Percentiles rank a stretch among this genome's conserved stretches.
These are phyloP conservation scores for Podaxis sp. DNA, from an alignment of 768 basidiomycete species.

Conservation along the genomic window DNA sequence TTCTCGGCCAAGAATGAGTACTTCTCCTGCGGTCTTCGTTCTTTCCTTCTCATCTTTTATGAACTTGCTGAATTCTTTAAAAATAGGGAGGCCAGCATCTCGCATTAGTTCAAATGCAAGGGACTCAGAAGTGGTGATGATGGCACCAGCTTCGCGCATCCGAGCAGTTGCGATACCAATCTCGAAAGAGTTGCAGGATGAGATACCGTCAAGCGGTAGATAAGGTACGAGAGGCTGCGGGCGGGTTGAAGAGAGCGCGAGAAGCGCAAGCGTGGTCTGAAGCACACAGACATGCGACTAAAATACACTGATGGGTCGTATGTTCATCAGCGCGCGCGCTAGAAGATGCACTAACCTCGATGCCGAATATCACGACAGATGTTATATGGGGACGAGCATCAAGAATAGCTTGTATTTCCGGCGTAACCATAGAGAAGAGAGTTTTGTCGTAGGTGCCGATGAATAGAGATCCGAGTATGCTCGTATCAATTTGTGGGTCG, in stretches of 20 bases:
- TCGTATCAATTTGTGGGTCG: slow-evolving; percentile 57
- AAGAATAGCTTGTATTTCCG: slow-evolving; percentile 59
- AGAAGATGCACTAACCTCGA: slow-evolving; percentile 60
- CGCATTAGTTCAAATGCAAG: slow-evolving; percentile 72
- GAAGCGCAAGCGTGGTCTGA: slow-evolving; percentile 76
- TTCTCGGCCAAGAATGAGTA: slow-evolving; percentile 24
- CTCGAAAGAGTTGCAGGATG: slow-evolving; percentile 79
- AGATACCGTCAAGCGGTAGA: slow-evolving; percentile 81
- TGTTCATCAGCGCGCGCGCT: background rate
- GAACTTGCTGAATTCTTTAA: slow-evolving; percentile 69
- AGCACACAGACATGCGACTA: slow-evolving; percentile 90
- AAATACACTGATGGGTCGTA: slow-evolving; percentile 1
- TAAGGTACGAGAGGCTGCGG: slow-evolving; percentile 33
- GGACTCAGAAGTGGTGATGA: slow-evolving; percentile 81
- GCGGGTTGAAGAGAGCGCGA: slow-evolving; percentile 34
- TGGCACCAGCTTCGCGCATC: slow-evolving; percentile 72
- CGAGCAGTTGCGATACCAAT: slow-evolving; percentile 70
- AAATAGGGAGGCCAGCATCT: slow-evolving; percentile 61
- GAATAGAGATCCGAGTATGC: slow-evolving; percentile 53
- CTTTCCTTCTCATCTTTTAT: slow-evolving; percentile 77
- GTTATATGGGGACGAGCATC: slow-evolving; percentile 44
- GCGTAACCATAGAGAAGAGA: slow-evolving; percentile 82
- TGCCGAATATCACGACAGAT: slow-evolving; percentile 79
- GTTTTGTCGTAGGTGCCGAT: slow-evolving; percentile 73
- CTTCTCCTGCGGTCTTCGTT: slow-evolving; percentile 46